Percentiles rank a stretch among this genome's conserved stretches.
Conservation (phyloP, 257 asterid species). For the Linaria vulgaris region DNA sequence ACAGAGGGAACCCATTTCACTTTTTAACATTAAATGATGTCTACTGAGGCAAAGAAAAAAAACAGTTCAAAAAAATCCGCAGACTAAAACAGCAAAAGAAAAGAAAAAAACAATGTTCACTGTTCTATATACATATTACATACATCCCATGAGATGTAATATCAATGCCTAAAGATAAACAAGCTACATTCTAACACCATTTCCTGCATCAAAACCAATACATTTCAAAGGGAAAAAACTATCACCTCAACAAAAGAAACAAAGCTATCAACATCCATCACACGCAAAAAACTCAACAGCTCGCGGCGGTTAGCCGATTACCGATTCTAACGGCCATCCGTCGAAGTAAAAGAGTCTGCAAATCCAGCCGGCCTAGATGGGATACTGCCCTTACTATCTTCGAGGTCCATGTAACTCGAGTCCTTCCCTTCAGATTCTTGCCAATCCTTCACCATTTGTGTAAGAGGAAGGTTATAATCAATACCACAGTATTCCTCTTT, state of each 20-base stretch:
- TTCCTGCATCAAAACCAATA: not conserved
- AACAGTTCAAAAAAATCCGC: not conserved
- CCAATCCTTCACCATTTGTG: conserved; percentile 93
- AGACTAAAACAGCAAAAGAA: not conserved
- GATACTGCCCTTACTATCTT: conserved; percentile 85
- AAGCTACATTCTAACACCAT: not conserved
- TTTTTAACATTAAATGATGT: too few species aligned
- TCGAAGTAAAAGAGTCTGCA: conserved; percentile 86
- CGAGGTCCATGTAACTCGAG: conserved; percentile 55
- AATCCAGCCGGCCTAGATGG: conserved; percentile 86
- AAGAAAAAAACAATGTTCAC: conserved; percentile 6
- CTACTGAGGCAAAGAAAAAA: too few species aligned
- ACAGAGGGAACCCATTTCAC: too few species aligned
- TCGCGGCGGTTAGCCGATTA: not conserved
- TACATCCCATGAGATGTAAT: conserved; percentile 14
- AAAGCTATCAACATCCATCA: conserved; percentile 25
- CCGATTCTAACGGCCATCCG: conserved; percentile 62
- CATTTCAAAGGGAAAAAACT: conserved; percentile 2
- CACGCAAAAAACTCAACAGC: not conserved
- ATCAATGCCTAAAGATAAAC: not conserved
- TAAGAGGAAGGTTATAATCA: conserved; percentile 88
- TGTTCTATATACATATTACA: conserved; percentile 2
- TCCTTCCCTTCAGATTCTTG: conserved; percentile 80
- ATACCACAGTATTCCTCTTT: conserved; percentile 78
- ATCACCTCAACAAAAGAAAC: conserved; percentile 20